Percentiles rank a stretch among this genome's conserved stretches.
phyloP scores from a whole-genome alignment of 495 filamentous ascomycete genomes.

The Bacidia rubella region DNA sequence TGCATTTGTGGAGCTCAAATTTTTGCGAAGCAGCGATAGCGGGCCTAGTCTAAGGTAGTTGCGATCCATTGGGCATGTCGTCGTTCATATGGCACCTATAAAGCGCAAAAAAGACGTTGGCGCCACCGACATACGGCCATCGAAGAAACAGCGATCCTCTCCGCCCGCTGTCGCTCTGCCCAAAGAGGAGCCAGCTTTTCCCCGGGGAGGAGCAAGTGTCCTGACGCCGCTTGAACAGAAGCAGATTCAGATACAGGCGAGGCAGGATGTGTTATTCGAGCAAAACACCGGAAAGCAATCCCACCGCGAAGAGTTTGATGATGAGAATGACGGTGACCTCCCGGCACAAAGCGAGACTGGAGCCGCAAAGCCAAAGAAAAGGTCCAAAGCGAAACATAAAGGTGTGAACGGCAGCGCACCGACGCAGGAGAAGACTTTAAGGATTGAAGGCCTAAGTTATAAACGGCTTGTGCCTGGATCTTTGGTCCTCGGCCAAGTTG shows the following conservation, averaged over 20 bases:
- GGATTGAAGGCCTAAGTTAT: slow-evolving; percentile 76
- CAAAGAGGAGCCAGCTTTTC: slow-evolving; percentile 72
- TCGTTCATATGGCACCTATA: slow-evolving; percentile 36
- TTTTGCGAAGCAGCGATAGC: not conserved
- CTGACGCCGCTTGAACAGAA: slow-evolving; percentile 90
- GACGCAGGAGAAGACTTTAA: slow-evolving; percentile 43
- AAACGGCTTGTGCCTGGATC: slow-evolving; percentile 79
- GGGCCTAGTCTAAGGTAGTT: no score
- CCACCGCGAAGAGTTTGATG: slow-evolving; percentile 27
- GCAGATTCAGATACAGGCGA: slow-evolving; percentile 89
- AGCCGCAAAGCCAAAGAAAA: slow-evolving; percentile 34
- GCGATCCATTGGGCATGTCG: no score
- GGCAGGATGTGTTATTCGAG: slow-evolving; percentile 86
- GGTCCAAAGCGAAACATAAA: slow-evolving; percentile 31
- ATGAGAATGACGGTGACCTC: slow-evolving; percentile 31
- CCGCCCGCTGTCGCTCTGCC: slow-evolving; percentile 34
- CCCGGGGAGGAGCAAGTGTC: slow-evolving; percentile 80
- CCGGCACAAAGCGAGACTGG: slow-evolving; percentile 37
- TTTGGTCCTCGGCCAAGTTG: slow-evolving; percentile 73
- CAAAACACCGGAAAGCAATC: slow-evolving; percentile 45
- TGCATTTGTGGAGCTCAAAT: not conserved
- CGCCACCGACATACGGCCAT: slow-evolving; percentile 27
- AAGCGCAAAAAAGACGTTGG: slow-evolving; percentile 38
- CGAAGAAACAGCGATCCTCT: slow-evolving; percentile 25
- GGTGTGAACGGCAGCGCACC: slow-evolving; percentile 33